Conservation (phyloP, 1,284 basidiomycete species). For the Heterobasidion occidentale region DNA sequence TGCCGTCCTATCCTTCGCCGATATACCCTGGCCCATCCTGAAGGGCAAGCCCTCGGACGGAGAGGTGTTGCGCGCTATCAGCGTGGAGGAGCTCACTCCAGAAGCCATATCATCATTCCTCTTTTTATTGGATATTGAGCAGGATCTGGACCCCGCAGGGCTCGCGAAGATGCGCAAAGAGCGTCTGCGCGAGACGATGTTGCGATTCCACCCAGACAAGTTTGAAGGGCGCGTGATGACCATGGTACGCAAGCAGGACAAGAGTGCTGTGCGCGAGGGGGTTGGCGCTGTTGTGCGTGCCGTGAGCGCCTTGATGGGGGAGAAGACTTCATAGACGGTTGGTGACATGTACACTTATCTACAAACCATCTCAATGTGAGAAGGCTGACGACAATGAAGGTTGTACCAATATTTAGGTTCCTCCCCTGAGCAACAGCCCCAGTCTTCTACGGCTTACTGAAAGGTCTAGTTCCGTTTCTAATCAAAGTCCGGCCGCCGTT, state of each 20-base stretch:
- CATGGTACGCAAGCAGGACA: slow-evolving; percentile 52
- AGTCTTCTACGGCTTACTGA: too few species aligned
- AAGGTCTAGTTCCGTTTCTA: too few species aligned
- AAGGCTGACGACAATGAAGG: too few species aligned
- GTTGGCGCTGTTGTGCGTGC: slow-evolving; percentile 63
- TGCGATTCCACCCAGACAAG: slow-evolving; percentile 83
- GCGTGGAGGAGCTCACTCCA: slow-evolving; percentile 44
- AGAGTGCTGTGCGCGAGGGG: slow-evolving; percentile 64
- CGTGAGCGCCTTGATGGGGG: slow-evolving; percentile 39
- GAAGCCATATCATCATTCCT: slow-evolving; percentile 60
- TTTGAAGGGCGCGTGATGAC: slow-evolving; percentile 70
- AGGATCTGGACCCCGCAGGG: slow-evolving; percentile 10
- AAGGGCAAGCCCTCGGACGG: slow-evolving; percentile 1
- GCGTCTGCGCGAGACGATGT: slow-evolving; percentile 60
- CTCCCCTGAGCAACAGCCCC: too few species aligned
- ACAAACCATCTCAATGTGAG: too few species aligned
- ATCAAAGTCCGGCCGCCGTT: too few species aligned
- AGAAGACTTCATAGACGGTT: too few species aligned
- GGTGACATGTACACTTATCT: too few species aligned
- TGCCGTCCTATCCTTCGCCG: slow-evolving; percentile 36
- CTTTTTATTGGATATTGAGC: slow-evolving; percentile 20
- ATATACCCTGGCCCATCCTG: slow-evolving; percentile 78
- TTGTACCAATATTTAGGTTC: too few species aligned
- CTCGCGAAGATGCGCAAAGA: slow-evolving; percentile 40
- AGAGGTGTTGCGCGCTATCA: slow-evolving; percentile 11